A percentile compares a stretch with the other conserved stretches of the same genome.
Evolutionary conservation across 139 green algal genomes (phyloP).

Genomic region (Ostreobium quekettii): DNA sequence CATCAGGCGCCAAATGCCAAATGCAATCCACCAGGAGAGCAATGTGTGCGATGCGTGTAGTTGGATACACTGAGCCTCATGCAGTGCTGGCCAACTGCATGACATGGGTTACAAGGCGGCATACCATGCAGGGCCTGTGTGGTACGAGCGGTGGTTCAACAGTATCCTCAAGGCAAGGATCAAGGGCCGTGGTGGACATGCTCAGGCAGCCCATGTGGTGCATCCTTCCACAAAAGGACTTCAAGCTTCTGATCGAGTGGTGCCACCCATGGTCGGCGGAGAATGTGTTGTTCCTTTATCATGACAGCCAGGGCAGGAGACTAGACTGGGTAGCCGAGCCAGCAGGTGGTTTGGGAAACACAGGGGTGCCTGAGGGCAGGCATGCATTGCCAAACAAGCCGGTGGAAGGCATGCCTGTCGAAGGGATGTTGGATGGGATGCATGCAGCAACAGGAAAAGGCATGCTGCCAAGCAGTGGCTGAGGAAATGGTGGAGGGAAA

Average conservation of each 20-base stretch:
- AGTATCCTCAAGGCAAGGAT: conserved; percentile 31
- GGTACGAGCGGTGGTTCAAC: conserved; percentile 65
- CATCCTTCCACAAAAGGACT: conserved; percentile 51
- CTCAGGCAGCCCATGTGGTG: conserved; percentile 71
- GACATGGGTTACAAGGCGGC: conserved; percentile 60
- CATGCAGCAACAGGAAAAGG: too few relatives aligned
- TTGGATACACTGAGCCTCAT: conserved; percentile 37
- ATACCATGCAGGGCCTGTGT: conserved; percentile 63
- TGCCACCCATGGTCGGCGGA: conserved; percentile 30
- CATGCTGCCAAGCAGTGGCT: too few relatives aligned
- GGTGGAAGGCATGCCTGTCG: too few relatives aligned
- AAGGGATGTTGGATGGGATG: too few relatives aligned
- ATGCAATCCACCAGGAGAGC: conserved; percentile 52
- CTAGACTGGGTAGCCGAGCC: too few relatives aligned
- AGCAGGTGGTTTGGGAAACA: too few relatives aligned
- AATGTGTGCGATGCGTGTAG: conserved; percentile 37
- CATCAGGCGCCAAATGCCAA: conserved; percentile 26
- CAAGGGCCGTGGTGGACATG: neutral
- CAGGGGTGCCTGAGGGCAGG: too few relatives aligned
- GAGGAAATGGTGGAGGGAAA: too few relatives aligned
- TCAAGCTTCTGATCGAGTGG: conserved; percentile 35
- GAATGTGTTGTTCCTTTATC: conserved; percentile 50
- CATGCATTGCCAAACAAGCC: too few relatives aligned
- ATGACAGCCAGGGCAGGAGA: too few relatives aligned
- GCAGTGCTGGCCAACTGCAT: conserved; percentile 33